phyloP scores from a whole-genome alignment of 345 rosid genomes.

The Eucalyptus marginata region DNA sequence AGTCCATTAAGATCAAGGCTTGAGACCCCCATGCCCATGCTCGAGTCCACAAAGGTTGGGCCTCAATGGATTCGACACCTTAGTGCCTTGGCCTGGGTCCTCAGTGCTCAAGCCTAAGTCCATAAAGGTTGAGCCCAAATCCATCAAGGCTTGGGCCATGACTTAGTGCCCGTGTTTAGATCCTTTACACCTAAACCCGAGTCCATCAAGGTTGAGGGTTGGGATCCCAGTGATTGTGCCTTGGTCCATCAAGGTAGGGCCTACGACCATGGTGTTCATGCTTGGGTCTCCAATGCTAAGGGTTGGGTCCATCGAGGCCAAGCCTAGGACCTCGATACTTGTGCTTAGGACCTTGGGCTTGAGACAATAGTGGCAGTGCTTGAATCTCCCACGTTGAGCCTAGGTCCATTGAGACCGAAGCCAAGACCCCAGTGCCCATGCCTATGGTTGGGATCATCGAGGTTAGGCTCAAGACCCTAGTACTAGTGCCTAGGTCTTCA shows the following conservation, averaged over 20 bases:
- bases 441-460: neutral
- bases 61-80: neutral
- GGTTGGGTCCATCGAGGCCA: neutral
- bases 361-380: neutral
- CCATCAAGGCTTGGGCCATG: neutral
- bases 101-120: neutral
- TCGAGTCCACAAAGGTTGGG: neutral
- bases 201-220: neutral
- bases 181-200: neutral
- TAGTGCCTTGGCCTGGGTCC: neutral
- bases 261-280: neutral
- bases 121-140: neutral
- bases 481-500: neutral
- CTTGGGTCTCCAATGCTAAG: neutral
- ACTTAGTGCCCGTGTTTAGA: neutral
- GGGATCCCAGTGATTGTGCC: rapidly evolving
- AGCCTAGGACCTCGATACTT: neutral
- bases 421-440: too few species aligned
- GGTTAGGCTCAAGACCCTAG: rapidly evolving
- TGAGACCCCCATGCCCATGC: neutral
- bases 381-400: neutral
- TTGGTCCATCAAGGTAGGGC: neutral
- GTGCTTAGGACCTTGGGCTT: neutral
- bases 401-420: neutral
- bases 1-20: neutral